These are phyloP conservation scores for Boeremia exigua DNA, from an alignment of 2,329 filamentous ascomycete genomes.

Conservation along the genomic window DNA sequence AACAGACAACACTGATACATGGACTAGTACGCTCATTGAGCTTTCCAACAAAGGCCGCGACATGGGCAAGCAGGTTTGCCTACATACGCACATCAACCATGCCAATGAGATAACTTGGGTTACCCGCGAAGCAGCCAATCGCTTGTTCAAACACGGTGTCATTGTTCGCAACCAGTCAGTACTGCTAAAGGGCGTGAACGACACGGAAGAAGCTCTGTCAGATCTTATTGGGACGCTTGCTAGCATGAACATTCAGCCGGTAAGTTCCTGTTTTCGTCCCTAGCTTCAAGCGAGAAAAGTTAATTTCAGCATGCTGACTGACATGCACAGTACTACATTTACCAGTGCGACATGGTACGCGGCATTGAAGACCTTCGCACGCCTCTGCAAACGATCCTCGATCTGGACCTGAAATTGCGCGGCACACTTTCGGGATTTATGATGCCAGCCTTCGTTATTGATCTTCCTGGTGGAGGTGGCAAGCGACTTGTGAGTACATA, in stretches of 20 bases:
- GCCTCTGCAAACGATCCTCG: slow-evolving; percentile 63
- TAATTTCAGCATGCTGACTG: not conserved
- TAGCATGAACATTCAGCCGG: slow-evolving; percentile 64
- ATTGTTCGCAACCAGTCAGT: slow-evolving; percentile 67
- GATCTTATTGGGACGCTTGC: slow-evolving; percentile 61
- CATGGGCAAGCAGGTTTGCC: slow-evolving; percentile 64
- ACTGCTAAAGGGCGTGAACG: slow-evolving; percentile 65
- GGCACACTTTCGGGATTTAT: slow-evolving; percentile 68
- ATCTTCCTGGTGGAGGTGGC: slow-evolving; percentile 68
- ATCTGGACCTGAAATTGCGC: slow-evolving; percentile 63
- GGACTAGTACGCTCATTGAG: slow-evolving; percentile 60
- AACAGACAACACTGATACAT: slow-evolving; percentile 59
- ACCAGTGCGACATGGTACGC: slow-evolving; percentile 68
- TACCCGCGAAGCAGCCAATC: slow-evolving; percentile 58
- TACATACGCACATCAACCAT: slow-evolving; percentile 72
- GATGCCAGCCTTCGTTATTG: slow-evolving; percentile 68
- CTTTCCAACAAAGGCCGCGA: slow-evolving; percentile 59
- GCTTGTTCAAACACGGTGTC: slow-evolving; percentile 59
- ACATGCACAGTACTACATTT: slow-evolving; percentile 64
- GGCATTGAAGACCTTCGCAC: slow-evolving; percentile 69
- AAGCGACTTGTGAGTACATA: slow-evolving; percentile 65
- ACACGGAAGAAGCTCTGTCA: slow-evolving; percentile 60
- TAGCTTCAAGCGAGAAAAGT: not conserved
- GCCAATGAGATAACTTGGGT: slow-evolving; percentile 68
- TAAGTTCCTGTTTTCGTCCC: slow-evolving; percentile 39